These are phyloP conservation scores for Boletus tylopilopsis DNA, from an alignment of 768 basidiomycete species.

Conservation along the genomic window DNA sequence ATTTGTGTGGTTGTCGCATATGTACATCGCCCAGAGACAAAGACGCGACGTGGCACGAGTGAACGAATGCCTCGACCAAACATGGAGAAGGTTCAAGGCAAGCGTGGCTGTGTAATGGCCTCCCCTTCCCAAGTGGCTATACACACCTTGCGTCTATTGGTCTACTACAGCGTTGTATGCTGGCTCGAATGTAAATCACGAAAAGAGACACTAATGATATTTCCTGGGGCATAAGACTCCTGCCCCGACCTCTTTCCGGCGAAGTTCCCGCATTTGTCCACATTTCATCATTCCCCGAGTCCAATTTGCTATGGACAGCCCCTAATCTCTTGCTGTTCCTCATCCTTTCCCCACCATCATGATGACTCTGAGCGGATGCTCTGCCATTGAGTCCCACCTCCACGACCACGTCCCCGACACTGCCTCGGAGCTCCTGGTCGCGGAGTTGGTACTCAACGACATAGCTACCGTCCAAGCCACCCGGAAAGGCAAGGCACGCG, in stretches of 20 bases:
- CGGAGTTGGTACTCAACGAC: conserved; percentile 41
- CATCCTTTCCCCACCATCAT: neutral
- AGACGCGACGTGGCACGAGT: conserved; percentile 5
- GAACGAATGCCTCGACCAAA: conserved; percentile 12
- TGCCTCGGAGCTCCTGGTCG: conserved; percentile 38
- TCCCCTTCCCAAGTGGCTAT: conserved; percentile 1
- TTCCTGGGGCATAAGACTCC: too few species aligned
- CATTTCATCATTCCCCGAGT: too few species aligned
- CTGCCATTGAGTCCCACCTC: conserved; percentile 12
- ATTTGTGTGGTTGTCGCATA: conserved; percentile 22
- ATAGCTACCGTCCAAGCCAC: conserved; percentile 32
- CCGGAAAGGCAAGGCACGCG: conserved; percentile 37
- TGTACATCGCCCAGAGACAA: conserved; percentile 7
- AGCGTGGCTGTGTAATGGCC: conserved; percentile 7
- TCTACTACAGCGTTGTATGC: too few species aligned
- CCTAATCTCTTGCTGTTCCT: neutral
- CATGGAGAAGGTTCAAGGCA: conserved; percentile 10
- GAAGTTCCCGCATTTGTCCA: too few species aligned
- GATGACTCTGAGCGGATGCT: conserved; percentile 6
- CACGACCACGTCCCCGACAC: conserved; percentile 23
- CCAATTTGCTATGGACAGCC: neutral
- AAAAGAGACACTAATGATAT: too few species aligned
- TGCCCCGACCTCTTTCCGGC: too few species aligned
- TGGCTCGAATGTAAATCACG: too few species aligned
- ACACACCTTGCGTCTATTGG: too few species aligned